These are phyloP conservation scores for Sclerotinia sclerotiorum DNA, from an alignment of 2,329 filamentous ascomycete genomes.

Conservation along the genomic window DNA sequence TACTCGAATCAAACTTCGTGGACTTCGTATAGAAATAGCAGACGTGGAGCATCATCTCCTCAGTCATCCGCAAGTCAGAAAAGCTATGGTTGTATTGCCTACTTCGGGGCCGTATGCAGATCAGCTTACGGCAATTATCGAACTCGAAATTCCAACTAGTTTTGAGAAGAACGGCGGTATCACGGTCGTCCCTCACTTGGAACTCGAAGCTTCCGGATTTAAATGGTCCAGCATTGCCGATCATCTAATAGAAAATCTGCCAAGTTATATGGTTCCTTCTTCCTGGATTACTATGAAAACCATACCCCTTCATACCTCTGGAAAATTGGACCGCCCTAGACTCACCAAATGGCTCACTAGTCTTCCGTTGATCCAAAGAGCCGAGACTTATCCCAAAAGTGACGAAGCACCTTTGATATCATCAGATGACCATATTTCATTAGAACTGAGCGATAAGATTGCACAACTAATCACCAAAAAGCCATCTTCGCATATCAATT, in stretches of 20 bases:
- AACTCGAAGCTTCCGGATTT: slow-evolving; percentile 3
- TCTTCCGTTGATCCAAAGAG: not conserved
- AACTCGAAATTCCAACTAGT: not conserved
- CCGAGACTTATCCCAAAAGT: not conserved
- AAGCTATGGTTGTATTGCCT: slow-evolving; percentile 13
- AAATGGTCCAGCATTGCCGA: not conserved
- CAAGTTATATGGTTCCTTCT: slow-evolving; percentile 42
- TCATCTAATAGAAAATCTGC: slow-evolving; percentile 28
- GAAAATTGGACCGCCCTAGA: slow-evolving; percentile 43
- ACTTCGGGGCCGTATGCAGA: slow-evolving; percentile 8
- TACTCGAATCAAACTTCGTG: slow-evolving; percentile 16
- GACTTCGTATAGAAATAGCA: slow-evolving; percentile 18
- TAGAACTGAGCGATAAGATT: slow-evolving; percentile 12
- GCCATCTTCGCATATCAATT: not conserved
- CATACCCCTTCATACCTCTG: slow-evolving; percentile 40
- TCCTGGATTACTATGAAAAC: slow-evolving; percentile 38
- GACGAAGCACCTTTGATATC: not conserved
- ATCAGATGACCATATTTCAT: slow-evolving; percentile 6
- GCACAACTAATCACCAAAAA: slow-evolving; percentile 1
- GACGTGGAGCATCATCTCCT: slow-evolving; percentile 22
- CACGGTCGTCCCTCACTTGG: not conserved
- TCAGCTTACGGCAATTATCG: slow-evolving; percentile 11
- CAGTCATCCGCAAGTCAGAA: slow-evolving; percentile 20
- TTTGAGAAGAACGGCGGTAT: not conserved
- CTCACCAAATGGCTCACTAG: slow-evolving; percentile 29